These are phyloP conservation scores for Wickerhamiella cacticola DNA, from an alignment of 805 yeast genomes.

Conservation along the genomic window DNA sequence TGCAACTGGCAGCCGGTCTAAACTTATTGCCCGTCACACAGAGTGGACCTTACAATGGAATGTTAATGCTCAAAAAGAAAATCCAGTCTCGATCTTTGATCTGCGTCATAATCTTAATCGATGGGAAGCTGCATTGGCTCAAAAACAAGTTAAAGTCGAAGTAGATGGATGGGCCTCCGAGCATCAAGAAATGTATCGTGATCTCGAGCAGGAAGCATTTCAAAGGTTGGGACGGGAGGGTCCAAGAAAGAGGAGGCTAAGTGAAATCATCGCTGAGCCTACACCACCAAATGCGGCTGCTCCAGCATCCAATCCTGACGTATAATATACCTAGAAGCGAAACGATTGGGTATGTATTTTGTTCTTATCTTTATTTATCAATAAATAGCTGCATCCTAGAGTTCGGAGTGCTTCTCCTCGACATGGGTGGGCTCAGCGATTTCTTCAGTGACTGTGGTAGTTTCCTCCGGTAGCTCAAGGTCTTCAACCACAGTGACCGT, in stretches of 20 bases:
- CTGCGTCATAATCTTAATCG: conserved; percentile 42
- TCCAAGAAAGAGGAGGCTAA: background rate
- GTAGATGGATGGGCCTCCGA: conserved; percentile 21
- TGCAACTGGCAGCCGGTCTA: conserved; percentile 48
- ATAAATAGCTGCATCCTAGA: background rate
- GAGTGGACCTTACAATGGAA: conserved; percentile 71
- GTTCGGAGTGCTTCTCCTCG: background rate
- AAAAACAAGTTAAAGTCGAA: background rate
- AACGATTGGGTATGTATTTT: background rate
- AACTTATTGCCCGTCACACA: conserved; percentile 57
- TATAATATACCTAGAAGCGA: too few relatives aligned
- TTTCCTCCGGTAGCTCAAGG: background rate
- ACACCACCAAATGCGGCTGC: too few relatives aligned
- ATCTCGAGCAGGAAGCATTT: conserved; percentile 17
- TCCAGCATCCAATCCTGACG: too few relatives aligned
- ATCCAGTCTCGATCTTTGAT: conserved; percentile 47
- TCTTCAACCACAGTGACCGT: conserved; percentile 1
- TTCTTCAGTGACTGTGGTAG: background rate
- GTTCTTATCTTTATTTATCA: background rate
- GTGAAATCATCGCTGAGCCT: background rate
- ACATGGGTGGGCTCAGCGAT: background rate
- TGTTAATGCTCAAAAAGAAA: conserved; percentile 61
- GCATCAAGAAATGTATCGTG: conserved; percentile 21
- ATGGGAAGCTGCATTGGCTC: conserved; percentile 19
- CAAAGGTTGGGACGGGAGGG: conserved; percentile 1